Evolutionary conservation across 495 filamentous ascomycete species (phyloP), one percentile per base, ranked within the genome.

Genomic region (Hypoxylon fuscum): DNA sequence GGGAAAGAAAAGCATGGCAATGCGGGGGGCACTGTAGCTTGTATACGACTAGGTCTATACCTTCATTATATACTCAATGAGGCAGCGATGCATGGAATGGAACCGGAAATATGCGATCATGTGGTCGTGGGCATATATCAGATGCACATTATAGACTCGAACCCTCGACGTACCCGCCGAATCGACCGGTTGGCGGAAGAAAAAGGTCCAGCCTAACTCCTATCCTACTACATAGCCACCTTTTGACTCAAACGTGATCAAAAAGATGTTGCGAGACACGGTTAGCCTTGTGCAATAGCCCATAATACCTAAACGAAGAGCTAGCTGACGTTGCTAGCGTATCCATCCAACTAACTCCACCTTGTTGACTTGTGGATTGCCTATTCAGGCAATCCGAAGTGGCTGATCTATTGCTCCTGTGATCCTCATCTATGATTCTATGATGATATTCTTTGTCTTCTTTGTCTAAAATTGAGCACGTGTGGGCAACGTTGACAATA

Each of bases 41-140:
- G 55, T 60, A 55, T 40, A 38, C 35, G 2, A 18, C n/a, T n/a
- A n/a, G n/a, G n/a, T 21, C 6, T 23, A 46, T n/a, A 52, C 42
- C 42, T 35, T 15, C 20, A 29, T 55, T 40, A 10, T 41, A 55
- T 40, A 45, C 48, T 21, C 47, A 42, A 38, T 52, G 62, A 61
- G 62, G 52, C 62, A 60, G 62, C 56, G 31, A 66, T 66, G 62
- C 62, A 66, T 59, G 56, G 62, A 22, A 44, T 52, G 56, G 23
- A 61, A 20, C 62, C 51, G 46, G 57, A 57, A 22, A 52, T 15
- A 55, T 45, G 57, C 56, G 56, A 61, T 66, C 63, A 66, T 66
- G 63, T 61, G 63, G 63, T 56, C 52, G 57, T 48, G 27, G 37
- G 25, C 41, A 42, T 37, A 66, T 60, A 60, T 49, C 55, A 34